phyloP scores from a whole-genome alignment of 305 asterid genomes.

The Fraxinus xanthoxyloides region DNA sequence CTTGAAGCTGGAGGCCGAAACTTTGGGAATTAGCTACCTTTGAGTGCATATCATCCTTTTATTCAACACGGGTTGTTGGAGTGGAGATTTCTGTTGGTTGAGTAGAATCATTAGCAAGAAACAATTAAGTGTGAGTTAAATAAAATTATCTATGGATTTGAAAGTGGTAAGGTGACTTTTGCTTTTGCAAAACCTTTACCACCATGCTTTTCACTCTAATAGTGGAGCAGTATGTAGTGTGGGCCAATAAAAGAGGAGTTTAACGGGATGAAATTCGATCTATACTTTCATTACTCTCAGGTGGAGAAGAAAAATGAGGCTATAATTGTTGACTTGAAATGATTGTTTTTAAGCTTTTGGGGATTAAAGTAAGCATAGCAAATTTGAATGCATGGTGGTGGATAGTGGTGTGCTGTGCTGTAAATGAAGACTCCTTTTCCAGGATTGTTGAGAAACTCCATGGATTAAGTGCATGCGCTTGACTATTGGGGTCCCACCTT shows the following conservation, averaged over 20 bases:
- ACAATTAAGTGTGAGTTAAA: slow-evolving; percentile 29
- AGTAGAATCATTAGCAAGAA: slow-evolving; percentile 20
- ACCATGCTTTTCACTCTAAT: slow-evolving; percentile 32
- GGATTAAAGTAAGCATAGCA: slow-evolving; percentile 37
- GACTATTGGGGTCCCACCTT: slow-evolving; percentile 55
- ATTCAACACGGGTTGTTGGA: slow-evolving; percentile 11
- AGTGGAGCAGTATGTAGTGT: slow-evolving; percentile 33
- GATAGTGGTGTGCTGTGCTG: slow-evolving; percentile 50
- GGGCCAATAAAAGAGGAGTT: slow-evolving; percentile 34
- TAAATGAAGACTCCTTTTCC: slow-evolving; percentile 41
- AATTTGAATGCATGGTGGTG: slow-evolving; percentile 45
- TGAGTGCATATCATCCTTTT: slow-evolving; percentile 5
- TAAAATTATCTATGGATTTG: slow-evolving; percentile 29
- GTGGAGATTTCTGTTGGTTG: slow-evolving; percentile 7
- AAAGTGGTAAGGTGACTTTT: slow-evolving; percentile 29
- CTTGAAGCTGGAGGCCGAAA: slow-evolving; percentile 57
- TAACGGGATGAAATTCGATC: slow-evolving; percentile 31
- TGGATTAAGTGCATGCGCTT: slow-evolving; percentile 67
- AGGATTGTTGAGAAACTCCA: slow-evolving; percentile 37
- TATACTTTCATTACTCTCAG: slow-evolving; percentile 25
- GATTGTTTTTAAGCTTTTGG: slow-evolving; percentile 47
- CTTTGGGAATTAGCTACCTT: slow-evolving; percentile 37
- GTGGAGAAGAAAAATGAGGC: slow-evolving; percentile 39
- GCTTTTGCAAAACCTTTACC: slow-evolving; percentile 25
- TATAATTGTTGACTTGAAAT: slow-evolving; percentile 42